phyloP scores from a whole-genome alignment of 768 basidiomycete genomes.

The Symmetrospora coprosmae region DNA sequence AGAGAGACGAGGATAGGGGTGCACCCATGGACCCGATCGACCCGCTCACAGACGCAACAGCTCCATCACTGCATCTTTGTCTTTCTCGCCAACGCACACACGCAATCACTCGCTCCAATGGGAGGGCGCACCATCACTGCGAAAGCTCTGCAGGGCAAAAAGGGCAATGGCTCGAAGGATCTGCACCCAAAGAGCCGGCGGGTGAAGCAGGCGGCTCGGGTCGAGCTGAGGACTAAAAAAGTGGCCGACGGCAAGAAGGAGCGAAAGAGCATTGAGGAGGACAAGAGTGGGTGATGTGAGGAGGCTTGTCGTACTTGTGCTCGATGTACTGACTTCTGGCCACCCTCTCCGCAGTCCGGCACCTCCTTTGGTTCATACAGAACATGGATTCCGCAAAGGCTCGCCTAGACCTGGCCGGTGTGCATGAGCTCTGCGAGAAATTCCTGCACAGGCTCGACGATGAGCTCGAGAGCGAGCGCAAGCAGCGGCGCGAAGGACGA shows the following conservation, averaged over 20 bases:
- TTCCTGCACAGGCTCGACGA: background rate
- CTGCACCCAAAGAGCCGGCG: background rate
- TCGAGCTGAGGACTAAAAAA: constrained; percentile 8
- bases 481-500: background rate
- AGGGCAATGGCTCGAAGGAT: constrained; percentile 15
- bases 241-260: constrained; percentile 14
- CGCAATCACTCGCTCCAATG: too few species aligned
- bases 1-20: too few species aligned
- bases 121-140: too few species aligned
- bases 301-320: background rate
- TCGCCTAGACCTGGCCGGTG: background rate
- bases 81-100: too few species aligned
- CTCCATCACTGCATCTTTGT: too few species aligned
- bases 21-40: too few species aligned
- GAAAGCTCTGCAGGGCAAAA: constrained; percentile 10
- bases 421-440: background rate
- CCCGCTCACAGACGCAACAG: too few species aligned
- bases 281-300: background rate
- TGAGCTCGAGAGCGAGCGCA: background rate
- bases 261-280: background rate
- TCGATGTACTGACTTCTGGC: background rate
- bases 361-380: constrained; percentile 7
- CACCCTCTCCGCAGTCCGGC: background rate
- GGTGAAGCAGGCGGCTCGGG: constrained; percentile 8
- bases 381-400: background rate